Evolutionary conservation across 208 protist species (phyloP).

Genomic region (Leishmania martiniquensis): DNA sequence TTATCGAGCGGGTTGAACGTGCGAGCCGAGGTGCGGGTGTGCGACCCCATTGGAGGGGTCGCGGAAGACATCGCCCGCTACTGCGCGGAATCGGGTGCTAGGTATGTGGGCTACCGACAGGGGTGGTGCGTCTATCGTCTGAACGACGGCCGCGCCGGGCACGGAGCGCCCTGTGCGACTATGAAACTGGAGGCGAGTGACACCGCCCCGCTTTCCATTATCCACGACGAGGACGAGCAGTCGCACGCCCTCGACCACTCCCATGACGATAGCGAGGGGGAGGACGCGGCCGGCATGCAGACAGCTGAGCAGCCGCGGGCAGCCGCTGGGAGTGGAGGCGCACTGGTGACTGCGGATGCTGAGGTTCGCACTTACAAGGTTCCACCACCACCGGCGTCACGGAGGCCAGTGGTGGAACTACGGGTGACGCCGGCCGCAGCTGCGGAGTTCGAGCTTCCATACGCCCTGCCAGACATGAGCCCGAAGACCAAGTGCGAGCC

Average conservation of each 20-base stretch:
- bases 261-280: conserved; percentile 1
- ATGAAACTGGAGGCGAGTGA: background rate
- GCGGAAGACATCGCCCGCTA: conserved; percentile 26
- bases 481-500: conserved; percentile 24
- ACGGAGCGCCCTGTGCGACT: background rate
- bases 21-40: conserved; percentile 65
- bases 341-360: conserved; percentile 1
- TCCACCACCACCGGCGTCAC: conserved; percentile 15
- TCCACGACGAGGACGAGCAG: conserved; percentile 32
- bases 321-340: background rate
- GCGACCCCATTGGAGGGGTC: conserved; percentile 47
- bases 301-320: background rate
- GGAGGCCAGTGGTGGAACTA: conserved; percentile 19
- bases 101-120: conserved; percentile 22
- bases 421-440: background rate
- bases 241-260: conserved; percentile 23
- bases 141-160: conserved; percentile 9
- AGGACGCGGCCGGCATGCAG: background rate
- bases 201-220: conserved; percentile 15
- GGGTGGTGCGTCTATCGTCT: conserved; percentile 31
- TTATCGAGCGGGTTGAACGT: conserved; percentile 59
- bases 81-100: conserved; percentile 7
- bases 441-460: conserved; percentile 60
- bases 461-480: conserved; percentile 58
- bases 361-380: conserved; percentile 19